Evolutionary conservation across 768 basidiomycete species (phyloP).

Genomic region (Agaricus blazei): DNA sequence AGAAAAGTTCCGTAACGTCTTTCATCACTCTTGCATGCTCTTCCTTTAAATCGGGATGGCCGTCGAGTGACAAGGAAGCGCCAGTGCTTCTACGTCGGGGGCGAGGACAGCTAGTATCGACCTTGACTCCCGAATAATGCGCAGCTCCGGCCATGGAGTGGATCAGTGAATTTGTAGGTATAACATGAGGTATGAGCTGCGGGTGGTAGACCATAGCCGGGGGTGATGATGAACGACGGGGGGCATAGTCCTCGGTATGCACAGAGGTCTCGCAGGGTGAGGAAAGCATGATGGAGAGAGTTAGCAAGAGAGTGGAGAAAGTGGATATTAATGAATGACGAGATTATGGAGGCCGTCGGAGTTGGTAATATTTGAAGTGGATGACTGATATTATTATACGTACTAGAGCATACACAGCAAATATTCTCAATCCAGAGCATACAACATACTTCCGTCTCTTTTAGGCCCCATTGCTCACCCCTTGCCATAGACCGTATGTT

Average conservation of each 20-base stretch:
- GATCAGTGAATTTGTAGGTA: constrained; percentile 48
- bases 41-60: constrained; percentile 31
- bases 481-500: constrained; percentile 89
- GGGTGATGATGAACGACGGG: constrained; percentile 28
- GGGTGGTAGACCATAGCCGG: constrained; percentile 45
- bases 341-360: neutral
- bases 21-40: constrained; percentile 45
- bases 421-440: neutral
- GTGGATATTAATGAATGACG: constrained; percentile 8
- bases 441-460: constrained; percentile 6
- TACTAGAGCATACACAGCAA: constrained; percentile 7
- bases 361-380: constrained; percentile 8
- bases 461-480: constrained; percentile 19
- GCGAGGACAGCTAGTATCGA: constrained; percentile 28
- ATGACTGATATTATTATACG: constrained; percentile 16
- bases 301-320: neutral
- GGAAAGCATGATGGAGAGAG: constrained; percentile 3
- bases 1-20: constrained; percentile 57
- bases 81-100: constrained; percentile 32
- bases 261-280: neutral
- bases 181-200: constrained; percentile 30
- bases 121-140: constrained; percentile 52
- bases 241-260: constrained; percentile 3
- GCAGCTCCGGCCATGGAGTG: constrained; percentile 58
- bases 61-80: constrained; percentile 19